Conservation (phyloP, 2,329 filamentous ascomycete species). For the Diatrype stigma region DNA sequence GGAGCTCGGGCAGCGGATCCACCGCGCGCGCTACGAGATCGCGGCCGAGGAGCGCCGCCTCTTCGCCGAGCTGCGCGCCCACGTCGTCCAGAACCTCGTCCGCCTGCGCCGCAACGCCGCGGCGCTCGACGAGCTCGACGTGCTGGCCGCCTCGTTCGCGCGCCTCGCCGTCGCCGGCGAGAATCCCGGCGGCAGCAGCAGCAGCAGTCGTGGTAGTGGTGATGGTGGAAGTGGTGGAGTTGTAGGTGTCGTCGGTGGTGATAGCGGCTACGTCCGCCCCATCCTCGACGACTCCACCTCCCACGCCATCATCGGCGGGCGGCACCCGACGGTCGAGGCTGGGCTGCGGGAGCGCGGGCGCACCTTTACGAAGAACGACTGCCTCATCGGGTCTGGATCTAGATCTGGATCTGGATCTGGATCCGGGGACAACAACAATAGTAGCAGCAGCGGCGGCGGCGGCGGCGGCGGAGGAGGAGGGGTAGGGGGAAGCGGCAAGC, state of each 20-base stretch:
- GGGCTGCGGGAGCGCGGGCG: conserved; percentile 76
- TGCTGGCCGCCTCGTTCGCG: conserved; percentile 82
- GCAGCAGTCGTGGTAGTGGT: too few species aligned
- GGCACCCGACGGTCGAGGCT: conserved; percentile 88
- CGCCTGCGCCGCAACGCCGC: conserved; percentile 82
- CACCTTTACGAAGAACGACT: conserved; percentile 82
- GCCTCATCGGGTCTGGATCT: conserved; percentile 65
- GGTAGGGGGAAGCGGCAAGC: conserved; percentile 55
- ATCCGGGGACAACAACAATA: too few species aligned
- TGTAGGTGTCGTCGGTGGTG: too few species aligned
- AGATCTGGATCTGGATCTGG: background rate
- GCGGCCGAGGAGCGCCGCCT: conserved; percentile 79
- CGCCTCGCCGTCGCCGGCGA: conserved; percentile 71
- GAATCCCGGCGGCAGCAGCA: conserved; percentile 27
- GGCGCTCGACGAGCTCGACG: conserved; percentile 91
- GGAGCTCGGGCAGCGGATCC: conserved; percentile 70
- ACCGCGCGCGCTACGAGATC: conserved; percentile 73
- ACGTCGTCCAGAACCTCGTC: conserved; percentile 77
- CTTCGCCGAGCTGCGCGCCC: conserved; percentile 67
- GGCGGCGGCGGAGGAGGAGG: conserved; percentile 32
- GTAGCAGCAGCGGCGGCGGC: background rate
- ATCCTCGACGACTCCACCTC: conserved; percentile 52
- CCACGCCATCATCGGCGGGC: conserved; percentile 78
- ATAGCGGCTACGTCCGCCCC: conserved; percentile 63
- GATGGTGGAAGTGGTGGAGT: too few species aligned